Evolutionary conservation across 805 yeast species (phyloP).

Genomic region (Metschnikowia similis): DNA sequence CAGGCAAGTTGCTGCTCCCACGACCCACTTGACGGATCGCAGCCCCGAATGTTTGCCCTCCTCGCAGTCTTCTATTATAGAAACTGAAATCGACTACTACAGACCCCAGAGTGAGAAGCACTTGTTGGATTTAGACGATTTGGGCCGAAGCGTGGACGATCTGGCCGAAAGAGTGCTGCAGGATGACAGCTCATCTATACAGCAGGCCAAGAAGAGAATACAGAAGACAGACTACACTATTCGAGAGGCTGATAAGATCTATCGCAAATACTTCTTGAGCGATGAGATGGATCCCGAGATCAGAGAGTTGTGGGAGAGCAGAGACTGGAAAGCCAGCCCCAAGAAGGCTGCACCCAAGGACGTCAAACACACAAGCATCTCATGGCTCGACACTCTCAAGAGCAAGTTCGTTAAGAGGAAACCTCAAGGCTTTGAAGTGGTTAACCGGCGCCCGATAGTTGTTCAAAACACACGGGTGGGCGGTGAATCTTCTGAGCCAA

Average conservation of each 20-base stretch:
- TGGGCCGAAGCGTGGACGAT: background rate
- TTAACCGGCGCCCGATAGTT: slow-evolving; percentile 32
- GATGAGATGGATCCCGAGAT: slow-evolving; percentile 49
- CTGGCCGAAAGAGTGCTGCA: background rate
- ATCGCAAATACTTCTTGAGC: slow-evolving; percentile 35
- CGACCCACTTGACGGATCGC: background rate
- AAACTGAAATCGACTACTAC: slow-evolving; percentile 15
- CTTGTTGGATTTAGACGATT: slow-evolving; percentile 5
- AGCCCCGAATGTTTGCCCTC: slow-evolving; percentile 3
- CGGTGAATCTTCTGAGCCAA: background rate
- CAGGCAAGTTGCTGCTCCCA: slow-evolving; percentile 8
- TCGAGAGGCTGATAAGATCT: slow-evolving; percentile 57
- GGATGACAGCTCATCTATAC: background rate
- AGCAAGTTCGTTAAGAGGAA: background rate
- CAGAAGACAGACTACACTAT: slow-evolving; percentile 48
- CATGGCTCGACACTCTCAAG: background rate
- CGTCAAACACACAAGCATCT: background rate
- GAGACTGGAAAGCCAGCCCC: slow-evolving; percentile 22
- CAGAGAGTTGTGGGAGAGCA: slow-evolving; percentile 47
- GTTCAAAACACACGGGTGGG: slow-evolving; percentile 11
- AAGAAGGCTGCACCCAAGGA: slow-evolving; percentile 2
- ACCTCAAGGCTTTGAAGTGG: slow-evolving; percentile 28
- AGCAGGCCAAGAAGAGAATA: slow-evolving; percentile 12
- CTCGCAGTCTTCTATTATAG: slow-evolving; percentile 5
- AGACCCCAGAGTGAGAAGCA: slow-evolving; percentile 11